A percentile compares a stretch with the other conserved stretches of the same genome.
phyloP scores from a whole-genome alignment of 306 rosid species.

The Rubus idaeus region DNA sequence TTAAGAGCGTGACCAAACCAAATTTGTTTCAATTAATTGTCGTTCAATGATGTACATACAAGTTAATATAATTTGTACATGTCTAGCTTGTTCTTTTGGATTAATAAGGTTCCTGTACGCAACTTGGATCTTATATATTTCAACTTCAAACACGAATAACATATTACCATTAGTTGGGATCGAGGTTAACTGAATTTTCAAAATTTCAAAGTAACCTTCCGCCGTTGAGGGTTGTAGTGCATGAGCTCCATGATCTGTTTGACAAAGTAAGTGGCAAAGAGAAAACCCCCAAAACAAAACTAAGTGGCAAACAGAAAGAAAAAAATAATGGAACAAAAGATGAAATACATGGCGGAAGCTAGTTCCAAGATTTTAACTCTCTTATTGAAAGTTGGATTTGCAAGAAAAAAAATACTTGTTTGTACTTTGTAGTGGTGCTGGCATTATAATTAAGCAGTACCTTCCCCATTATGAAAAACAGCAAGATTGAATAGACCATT shows the following conservation, averaged over 20 bases:
- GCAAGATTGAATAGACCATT: constrained; percentile 55
- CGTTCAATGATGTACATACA: neutral
- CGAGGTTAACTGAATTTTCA: too few relatives aligned
- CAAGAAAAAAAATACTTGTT: neutral
- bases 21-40: neutral
- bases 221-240: too few relatives aligned
- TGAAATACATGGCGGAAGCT: too few relatives aligned
- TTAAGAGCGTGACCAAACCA: too few relatives aligned
- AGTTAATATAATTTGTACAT: neutral
- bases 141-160: neutral
- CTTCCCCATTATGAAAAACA: constrained; percentile 48
- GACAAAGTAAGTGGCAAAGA: too few relatives aligned
- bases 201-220: too few relatives aligned
- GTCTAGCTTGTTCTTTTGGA: neutral
- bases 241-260: too few relatives aligned
- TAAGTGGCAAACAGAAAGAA: too few relatives aligned
- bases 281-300: too few relatives aligned
- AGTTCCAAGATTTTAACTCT: too few relatives aligned
- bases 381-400: too few relatives aligned
- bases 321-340: too few relatives aligned
- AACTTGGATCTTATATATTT: neutral
- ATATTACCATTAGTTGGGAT: neutral
- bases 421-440: constrained; percentile 45
- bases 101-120: neutral
- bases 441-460: constrained; percentile 54